These are phyloP conservation scores for Mycosarcoma maydis DNA, from an alignment of 1,284 basidiomycete genomes.

Conservation along the genomic window DNA sequence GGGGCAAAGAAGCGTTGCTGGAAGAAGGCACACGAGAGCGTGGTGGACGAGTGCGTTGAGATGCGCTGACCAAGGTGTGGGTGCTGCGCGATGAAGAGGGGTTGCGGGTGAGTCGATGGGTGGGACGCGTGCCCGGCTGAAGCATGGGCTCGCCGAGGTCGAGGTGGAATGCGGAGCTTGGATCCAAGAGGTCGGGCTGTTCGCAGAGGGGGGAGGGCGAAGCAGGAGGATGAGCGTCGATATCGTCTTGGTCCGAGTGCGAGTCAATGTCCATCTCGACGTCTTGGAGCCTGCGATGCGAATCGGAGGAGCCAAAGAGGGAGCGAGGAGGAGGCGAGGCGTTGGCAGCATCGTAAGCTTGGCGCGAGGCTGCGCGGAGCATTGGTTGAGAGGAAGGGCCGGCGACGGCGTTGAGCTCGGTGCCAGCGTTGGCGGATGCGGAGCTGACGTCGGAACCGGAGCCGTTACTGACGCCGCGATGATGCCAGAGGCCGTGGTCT, in stretches of 20 bases:
- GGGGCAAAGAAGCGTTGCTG: constrained; percentile 12
- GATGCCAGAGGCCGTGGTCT: constrained; percentile 31
- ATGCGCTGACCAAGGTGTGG: constrained; percentile 11
- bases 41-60: constrained; percentile 12
- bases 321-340: constrained; percentile 20
- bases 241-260: constrained; percentile 42
- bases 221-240: constrained; percentile 32
- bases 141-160: constrained; percentile 34
- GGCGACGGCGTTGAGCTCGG: constrained; percentile 27
- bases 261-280: constrained; percentile 49
- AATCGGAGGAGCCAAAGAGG: constrained; percentile 30
- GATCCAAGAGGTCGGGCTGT: constrained; percentile 21
- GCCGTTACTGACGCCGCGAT: constrained; percentile 32
- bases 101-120: constrained; percentile 29
- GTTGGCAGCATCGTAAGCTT: constrained; percentile 3
- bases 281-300: constrained; percentile 19
- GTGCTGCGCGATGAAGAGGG: constrained; percentile 30
- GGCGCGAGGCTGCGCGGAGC: constrained; percentile 25
- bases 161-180: constrained; percentile 11
- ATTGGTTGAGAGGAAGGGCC: constrained; percentile 43
- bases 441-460: constrained; percentile 42
- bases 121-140: constrained; percentile 37
- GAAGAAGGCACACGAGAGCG: constrained; percentile 26
- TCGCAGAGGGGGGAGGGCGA: constrained; percentile 51
- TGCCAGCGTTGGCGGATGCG: constrained; percentile 24